Percentiles rank a stretch among this genome's conserved stretches.
phyloP scores from a whole-genome alignment of 257 asterid species.

The Ligustrum vulgare region DNA sequence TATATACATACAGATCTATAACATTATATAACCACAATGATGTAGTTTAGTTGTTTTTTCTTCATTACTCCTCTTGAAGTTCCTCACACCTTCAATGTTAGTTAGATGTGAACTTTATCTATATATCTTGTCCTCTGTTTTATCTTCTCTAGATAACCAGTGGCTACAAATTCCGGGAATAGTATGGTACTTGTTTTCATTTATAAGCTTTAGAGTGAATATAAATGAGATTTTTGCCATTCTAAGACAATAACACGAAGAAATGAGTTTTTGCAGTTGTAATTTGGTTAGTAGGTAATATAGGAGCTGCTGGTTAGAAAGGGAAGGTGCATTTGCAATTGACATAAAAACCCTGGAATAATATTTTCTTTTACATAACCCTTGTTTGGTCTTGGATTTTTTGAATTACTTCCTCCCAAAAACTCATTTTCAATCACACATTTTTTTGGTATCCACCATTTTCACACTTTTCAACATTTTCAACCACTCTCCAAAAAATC shows the following conservation, averaged over 20 bases:
- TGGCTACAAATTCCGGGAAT: neutral
- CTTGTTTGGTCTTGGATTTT: no score
- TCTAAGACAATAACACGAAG: neutral
- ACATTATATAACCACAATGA: neutral
- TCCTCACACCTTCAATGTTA: neutral
- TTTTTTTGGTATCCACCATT: no score
- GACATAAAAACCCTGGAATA: neutral
- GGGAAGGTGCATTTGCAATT: neutral
- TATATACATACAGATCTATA: neutral
- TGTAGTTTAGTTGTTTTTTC: neutral
- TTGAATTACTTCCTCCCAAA: no score
- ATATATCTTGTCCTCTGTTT: neutral
- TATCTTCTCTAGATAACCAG: neutral
- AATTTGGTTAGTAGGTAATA: neutral
- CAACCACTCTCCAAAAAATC: no score
- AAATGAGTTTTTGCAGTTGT: neutral
- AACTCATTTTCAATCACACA: no score
- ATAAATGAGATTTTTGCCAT: neutral
- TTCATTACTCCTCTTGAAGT: neutral
- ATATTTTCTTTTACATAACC: neutral
- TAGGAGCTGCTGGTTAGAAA: neutral
- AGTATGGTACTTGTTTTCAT: constrained; percentile 1
- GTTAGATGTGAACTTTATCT: neutral
- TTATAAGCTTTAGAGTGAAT: neutral
- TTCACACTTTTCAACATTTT: no score